Percentiles rank a stretch among this genome's conserved stretches.
phyloP scores from a whole-genome alignment of 2,329 filamentous ascomycete genomes.

The Aspergillus neotritici region DNA sequence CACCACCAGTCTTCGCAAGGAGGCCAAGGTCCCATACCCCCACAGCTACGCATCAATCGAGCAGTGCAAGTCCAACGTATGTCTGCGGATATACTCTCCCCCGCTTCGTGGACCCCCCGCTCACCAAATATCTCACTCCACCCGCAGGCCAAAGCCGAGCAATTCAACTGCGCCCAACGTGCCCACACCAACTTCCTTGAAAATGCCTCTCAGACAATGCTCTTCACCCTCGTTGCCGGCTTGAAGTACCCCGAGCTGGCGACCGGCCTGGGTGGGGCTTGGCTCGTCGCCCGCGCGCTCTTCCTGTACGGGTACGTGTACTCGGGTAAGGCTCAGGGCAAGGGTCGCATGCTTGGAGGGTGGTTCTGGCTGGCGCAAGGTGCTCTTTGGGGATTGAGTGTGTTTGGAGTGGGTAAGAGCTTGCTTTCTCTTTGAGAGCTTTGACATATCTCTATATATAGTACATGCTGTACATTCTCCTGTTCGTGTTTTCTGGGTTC shows the following conservation, averaged over 20 bases:
- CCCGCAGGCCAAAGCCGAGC: conserved; percentile 36
- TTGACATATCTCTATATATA: no score
- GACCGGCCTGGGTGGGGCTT: conserved; percentile 43
- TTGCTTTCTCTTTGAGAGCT: conserved; percentile 21
- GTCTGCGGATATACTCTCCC: neutral
- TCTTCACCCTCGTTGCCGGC: conserved; percentile 50
- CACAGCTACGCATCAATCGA: conserved; percentile 53
- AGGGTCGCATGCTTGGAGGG: conserved; percentile 31
- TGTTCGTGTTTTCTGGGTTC: neutral
- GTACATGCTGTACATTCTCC: no score
- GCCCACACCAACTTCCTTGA: conserved; percentile 57
- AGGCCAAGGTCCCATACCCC: conserved; percentile 52
- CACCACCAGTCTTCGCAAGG: conserved; percentile 44
- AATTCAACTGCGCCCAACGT: conserved; percentile 52
- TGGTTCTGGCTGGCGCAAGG: conserved; percentile 38
- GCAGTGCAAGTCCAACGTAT: conserved; percentile 46
- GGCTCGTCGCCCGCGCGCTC: conserved; percentile 47
- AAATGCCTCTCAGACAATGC: conserved; percentile 49
- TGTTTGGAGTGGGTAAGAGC: conserved; percentile 32
- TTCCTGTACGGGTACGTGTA: conserved; percentile 47
- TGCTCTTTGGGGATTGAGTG: conserved; percentile 35
- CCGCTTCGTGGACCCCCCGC: neutral
- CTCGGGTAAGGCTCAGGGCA: conserved; percentile 34
- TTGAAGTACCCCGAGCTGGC: conserved; percentile 48
- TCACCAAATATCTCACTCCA: neutral